A percentile compares a stretch with the other conserved stretches of the same genome.
These are phyloP conservation scores for Zancudomyces culisetae DNA, from an alignment of 371 early-diverging fungal genomes.

Conservation along the genomic window DNA sequence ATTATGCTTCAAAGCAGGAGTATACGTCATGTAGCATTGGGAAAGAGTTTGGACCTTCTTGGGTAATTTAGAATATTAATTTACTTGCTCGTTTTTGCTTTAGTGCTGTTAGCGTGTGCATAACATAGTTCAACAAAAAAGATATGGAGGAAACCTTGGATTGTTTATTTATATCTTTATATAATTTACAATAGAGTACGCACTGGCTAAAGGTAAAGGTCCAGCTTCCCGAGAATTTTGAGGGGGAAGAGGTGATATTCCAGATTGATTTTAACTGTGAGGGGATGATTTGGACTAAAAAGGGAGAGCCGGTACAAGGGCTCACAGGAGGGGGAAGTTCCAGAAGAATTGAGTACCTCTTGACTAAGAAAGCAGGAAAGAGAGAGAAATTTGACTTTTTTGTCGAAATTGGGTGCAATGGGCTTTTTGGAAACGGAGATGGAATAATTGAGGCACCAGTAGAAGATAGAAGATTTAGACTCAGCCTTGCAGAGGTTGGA, in stretches of 20 bases:
- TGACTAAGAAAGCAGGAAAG: conserved; percentile 37
- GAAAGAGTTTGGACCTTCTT: conserved; percentile 65
- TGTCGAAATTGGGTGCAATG: conserved; percentile 84
- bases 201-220: conserved; percentile 67
- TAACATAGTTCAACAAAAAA: too few species aligned
- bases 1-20: conserved; percentile 52
- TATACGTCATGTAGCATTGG: conserved; percentile 46
- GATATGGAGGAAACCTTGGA: too few species aligned
- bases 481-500: conserved; percentile 39
- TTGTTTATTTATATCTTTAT: background rate
- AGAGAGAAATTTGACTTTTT: conserved; percentile 43
- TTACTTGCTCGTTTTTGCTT: too few species aligned
- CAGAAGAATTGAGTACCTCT: conserved; percentile 49
- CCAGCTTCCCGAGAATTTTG: conserved; percentile 40
- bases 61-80: conserved; percentile 26
- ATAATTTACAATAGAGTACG: conserved; percentile 38
- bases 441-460: conserved; percentile 48
- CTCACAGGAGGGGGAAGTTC: conserved; percentile 45
- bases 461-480: conserved; percentile 29
- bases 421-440: conserved; percentile 68
- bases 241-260: conserved; percentile 44
- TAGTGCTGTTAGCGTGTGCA: too few species aligned
- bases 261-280: conserved; percentile 73
- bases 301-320: conserved; percentile 72
- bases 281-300: conserved; percentile 66